Evolutionary conservation across 148 eudicot species (phyloP).

Genomic region (Oxyria digyna): DNA sequence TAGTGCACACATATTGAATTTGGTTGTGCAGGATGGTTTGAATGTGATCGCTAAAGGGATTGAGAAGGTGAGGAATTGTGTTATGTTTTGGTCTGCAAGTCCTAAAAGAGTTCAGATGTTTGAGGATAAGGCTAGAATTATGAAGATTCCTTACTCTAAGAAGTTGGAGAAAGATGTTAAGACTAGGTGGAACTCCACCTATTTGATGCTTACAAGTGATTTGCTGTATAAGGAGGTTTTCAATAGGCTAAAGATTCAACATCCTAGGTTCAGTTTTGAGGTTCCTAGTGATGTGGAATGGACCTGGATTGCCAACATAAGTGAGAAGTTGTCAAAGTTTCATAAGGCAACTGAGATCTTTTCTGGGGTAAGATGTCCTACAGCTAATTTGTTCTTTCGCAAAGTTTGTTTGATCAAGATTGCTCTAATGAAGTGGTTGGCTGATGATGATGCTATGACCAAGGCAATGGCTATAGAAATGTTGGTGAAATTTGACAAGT

Average conservation of each 20-base stretch:
- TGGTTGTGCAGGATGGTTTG: too few relatives aligned
- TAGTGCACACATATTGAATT: too few relatives aligned
- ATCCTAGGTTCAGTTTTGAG: too few relatives aligned
- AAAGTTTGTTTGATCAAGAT: slow-evolving; percentile 5
- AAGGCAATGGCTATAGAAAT: slow-evolving; percentile 7
- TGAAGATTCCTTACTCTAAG: neutral
- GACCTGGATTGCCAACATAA: too few relatives aligned
- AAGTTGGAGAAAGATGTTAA: slow-evolving; percentile 9
- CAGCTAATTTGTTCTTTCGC: slow-evolving; percentile 1
- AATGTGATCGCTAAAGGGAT: slow-evolving; percentile 8
- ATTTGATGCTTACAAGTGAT: too few relatives aligned
- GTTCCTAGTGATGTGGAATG: too few relatives aligned
- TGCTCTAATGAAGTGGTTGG: slow-evolving; percentile 6
- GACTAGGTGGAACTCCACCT: too few relatives aligned
- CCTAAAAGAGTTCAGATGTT: slow-evolving; percentile 13
- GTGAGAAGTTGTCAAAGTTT: too few relatives aligned
- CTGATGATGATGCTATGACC: neutral
- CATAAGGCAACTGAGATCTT: too few relatives aligned
- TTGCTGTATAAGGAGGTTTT: too few relatives aligned
- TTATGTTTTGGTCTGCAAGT: slow-evolving; percentile 15
- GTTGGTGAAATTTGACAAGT: slow-evolving; percentile 12
- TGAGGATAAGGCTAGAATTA: neutral
- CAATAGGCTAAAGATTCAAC: too few relatives aligned
- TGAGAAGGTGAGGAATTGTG: slow-evolving; percentile 16
- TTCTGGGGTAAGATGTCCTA: slow-evolving; percentile 8